These are phyloP conservation scores for Thuidium tamariscinum DNA, from an alignment of 225 moss, liverwort and hornwort species.

Conservation along the genomic window DNA sequence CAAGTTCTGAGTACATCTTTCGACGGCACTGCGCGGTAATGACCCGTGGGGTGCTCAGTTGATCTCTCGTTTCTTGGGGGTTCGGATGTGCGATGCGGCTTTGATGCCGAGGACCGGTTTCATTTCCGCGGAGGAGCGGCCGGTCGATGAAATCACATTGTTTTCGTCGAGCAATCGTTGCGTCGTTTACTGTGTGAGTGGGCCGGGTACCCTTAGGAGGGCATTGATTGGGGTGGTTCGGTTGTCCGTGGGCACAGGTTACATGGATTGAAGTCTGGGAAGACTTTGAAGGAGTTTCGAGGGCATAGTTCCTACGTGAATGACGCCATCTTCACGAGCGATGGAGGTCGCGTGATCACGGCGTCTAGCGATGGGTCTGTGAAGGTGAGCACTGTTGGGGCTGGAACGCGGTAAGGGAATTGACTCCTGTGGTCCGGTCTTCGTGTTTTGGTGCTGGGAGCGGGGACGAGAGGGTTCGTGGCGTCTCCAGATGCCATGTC, in stretches of 20 bases:
- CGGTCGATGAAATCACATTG: background rate
- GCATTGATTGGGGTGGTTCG: background rate
- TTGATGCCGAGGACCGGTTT: background rate
- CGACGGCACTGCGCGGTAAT: constrained; percentile 81
- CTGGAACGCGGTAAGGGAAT: background rate
- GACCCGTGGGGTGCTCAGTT: background rate
- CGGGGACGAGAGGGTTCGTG: background rate
- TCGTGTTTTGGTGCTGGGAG: background rate
- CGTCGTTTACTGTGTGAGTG: background rate
- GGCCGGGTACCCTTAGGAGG: no score
- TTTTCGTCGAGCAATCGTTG: background rate
- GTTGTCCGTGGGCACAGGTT: constrained; percentile 34
- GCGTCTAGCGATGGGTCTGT: constrained; percentile 97
- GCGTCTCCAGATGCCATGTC: background rate
- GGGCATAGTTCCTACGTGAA: constrained; percentile 94
- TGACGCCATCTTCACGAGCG: constrained; percentile 88
- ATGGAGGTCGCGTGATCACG: constrained; percentile 84
- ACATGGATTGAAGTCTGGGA: constrained; percentile 95
- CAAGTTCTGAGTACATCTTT: constrained; percentile 90
- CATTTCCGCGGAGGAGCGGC: background rate
- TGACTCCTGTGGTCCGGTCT: background rate
- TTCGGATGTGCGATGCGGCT: background rate
- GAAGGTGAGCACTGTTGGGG: constrained; percentile 49
- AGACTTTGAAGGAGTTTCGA: constrained; percentile 94
- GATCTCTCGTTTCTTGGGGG: background rate